Evolutionary conservation across 352 stramenopile genomes (phyloP).

Genomic region (Phytophthora meadii): DNA sequence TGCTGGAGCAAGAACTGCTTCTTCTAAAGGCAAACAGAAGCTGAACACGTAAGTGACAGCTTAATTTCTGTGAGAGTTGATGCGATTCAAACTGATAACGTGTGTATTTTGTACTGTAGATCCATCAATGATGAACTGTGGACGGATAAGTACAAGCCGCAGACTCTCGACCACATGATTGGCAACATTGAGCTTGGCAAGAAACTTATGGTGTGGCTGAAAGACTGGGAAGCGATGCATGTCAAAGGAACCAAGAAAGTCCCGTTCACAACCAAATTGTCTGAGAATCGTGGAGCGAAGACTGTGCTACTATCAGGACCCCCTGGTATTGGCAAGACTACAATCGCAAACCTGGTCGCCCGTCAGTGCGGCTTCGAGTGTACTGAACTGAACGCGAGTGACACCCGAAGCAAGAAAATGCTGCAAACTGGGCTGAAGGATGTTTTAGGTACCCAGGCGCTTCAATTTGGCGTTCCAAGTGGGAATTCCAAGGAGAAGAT

Average conservation of each 20-base stretch:
- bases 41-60: slow-evolving; percentile 41
- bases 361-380: slow-evolving; percentile 93
- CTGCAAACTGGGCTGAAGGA: slow-evolving; percentile 92
- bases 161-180: slow-evolving; percentile 91
- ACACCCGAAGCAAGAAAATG: slow-evolving; percentile 98
- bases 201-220: slow-evolving; percentile 89
- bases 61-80: not conserved
- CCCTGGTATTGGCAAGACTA: slow-evolving; percentile 97
- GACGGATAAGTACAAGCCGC: slow-evolving; percentile 98
- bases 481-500: slow-evolving; percentile 60
- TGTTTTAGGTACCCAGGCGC: slow-evolving; percentile 92
- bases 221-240: slow-evolving; percentile 84
- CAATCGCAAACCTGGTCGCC: slow-evolving; percentile 94
- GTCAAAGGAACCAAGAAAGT: slow-evolving; percentile 88
- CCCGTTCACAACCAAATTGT: slow-evolving; percentile 71
- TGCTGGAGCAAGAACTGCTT: slow-evolving; percentile 30
- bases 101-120: slow-evolving; percentile 20
- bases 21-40: slow-evolving; percentile 69
- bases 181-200: slow-evolving; percentile 92
- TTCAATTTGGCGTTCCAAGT: slow-evolving; percentile 75
- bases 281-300: slow-evolving; percentile 92
- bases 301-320: slow-evolving; percentile 96
- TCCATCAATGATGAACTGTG: slow-evolving; percentile 85
- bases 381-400: slow-evolving; percentile 97
- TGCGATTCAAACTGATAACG: slow-evolving; percentile 2